Conservation (phyloP, 352 stramenopile species). For the Phytophthora pluvialis region DNA sequence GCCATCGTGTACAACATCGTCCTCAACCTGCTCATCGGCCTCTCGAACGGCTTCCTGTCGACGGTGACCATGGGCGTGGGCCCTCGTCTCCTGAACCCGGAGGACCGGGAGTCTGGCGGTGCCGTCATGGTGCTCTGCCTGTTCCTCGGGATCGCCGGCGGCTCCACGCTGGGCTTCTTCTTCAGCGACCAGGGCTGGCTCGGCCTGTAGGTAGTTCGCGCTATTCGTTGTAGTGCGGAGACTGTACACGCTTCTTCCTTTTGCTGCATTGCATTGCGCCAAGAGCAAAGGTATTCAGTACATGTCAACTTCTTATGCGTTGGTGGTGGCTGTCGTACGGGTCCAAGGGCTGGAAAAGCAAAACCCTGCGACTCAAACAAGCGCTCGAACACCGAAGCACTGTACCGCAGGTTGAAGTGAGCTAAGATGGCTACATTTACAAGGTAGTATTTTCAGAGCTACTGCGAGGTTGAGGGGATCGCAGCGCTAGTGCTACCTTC, state of each 20-base stretch:
- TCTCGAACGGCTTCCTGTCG: constrained; percentile 61
- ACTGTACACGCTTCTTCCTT: constrained; percentile 13
- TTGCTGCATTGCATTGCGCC: constrained; percentile 1
- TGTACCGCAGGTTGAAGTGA: constrained; percentile 2
- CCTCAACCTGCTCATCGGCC: constrained; percentile 57
- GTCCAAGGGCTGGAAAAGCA: neutral
- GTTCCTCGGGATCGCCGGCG: constrained; percentile 58
- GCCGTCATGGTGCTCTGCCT: constrained; percentile 65
- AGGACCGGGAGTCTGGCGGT: constrained; percentile 64
- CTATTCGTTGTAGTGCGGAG: constrained; percentile 4
- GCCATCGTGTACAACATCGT: constrained; percentile 49
- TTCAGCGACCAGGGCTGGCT: constrained; percentile 57
- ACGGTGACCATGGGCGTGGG: constrained; percentile 71
- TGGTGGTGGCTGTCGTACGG: neutral
- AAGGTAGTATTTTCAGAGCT: constrained; percentile 4
- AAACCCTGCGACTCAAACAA: no score
- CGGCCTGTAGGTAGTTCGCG: constrained; percentile 38
- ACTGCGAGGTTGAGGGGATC: constrained; percentile 1
- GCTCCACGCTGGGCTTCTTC: constrained; percentile 58
- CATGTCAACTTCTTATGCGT: constrained; percentile 18
- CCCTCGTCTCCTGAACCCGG: constrained; percentile 52
- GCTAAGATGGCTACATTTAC: constrained; percentile 13
- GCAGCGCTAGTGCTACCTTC: constrained; percentile 13
- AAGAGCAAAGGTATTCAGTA: constrained; percentile 22
- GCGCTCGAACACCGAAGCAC: no score